Evolutionary conservation across 305 asterid species (phyloP), one percentile per base, ranked within the genome.

Genomic region (Andrographis paniculata): DNA sequence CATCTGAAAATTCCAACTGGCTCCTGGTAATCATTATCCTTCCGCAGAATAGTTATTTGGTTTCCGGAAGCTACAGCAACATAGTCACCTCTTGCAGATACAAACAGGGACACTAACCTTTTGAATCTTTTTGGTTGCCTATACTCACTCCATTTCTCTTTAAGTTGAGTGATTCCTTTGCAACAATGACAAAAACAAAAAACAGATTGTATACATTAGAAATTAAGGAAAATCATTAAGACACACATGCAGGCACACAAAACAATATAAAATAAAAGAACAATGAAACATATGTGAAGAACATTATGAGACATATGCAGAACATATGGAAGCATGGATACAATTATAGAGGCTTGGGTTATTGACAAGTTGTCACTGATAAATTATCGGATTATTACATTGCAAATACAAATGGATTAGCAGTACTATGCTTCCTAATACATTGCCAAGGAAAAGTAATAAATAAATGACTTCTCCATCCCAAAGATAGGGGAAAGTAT

Each of bases 1-100:
- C 99, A 67, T 53, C 69, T 68, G 67, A 83, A 91, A 51, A 56
- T 44, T 48, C 96, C 99, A 56, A 73, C 69, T 14, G 95, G 94
- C 67, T 79, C 80, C 78, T 70, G 84, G 79, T 80, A 91, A 56
- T 77, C 83, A 74, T 81, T 60, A 64, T 75, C 82, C 85, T 79
- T 79, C 62, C 42, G 83, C 65, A 91, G 60, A 67, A 91, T 78
- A 28, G 83, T 70, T 62, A 91, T 79, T 61, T 75, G 87, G 58
- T 77, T 83, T 57, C 94, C 69, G 39, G 74, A 67, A 63, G 94
- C 95, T 51, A 91, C 82, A 64, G 99, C 99, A 63, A 91, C 84
- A 55, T 67, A 80, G 56, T 78, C 87, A 36, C 93, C 95, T 27
- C 74, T 75, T 23, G 87, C 64, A 52, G 99, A 80, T 45, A 87